Evolutionary conservation across 2,329 filamentous ascomycete species (phyloP).

Genomic region (Fusarium stilboides): DNA sequence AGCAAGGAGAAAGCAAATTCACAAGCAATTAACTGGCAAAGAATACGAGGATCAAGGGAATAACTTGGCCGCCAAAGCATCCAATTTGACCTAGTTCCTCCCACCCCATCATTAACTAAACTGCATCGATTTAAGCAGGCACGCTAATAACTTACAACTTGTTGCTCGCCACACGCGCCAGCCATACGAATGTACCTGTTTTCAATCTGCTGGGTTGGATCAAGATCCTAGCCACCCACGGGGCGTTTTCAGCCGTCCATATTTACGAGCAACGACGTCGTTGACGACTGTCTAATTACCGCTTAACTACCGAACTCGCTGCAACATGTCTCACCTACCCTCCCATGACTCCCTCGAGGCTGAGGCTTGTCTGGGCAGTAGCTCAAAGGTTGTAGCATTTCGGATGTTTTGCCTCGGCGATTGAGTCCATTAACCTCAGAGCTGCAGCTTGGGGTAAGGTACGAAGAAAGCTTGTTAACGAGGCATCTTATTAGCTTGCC

Average conservation of each 20-base stretch:
- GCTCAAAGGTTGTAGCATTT: conserved; percentile 19
- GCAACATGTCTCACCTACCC: conserved; percentile 31
- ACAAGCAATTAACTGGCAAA: conserved; percentile 18
- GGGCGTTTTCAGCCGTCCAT: conserved; percentile 33
- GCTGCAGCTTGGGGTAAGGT: conserved; percentile 27
- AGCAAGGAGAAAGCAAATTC: conserved; percentile 38
- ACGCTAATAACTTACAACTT: conserved; percentile 26
- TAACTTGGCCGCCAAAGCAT: conserved; percentile 26
- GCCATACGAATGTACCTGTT: conserved; percentile 8
- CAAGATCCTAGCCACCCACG: conserved; percentile 27
- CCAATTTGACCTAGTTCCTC: conserved; percentile 19
- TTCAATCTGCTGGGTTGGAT: conserved; percentile 9
- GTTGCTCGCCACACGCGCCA: conserved; percentile 31
- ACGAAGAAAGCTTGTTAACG: conserved; percentile 29
- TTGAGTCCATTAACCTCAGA: conserved; percentile 22
- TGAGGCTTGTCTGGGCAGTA: conserved; percentile 20
- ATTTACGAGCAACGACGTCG: conserved; percentile 29
- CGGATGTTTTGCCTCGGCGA: conserved; percentile 28
- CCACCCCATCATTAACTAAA: conserved; percentile 27
- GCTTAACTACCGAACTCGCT: conserved; percentile 37
- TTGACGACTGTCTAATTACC: conserved; percentile 42
- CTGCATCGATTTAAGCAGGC: conserved; percentile 25
- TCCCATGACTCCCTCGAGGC: conserved; percentile 21
- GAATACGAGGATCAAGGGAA: conserved; percentile 40
- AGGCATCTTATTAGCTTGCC: conserved; percentile 1